Conservation (phyloP, 345 rosid genomes). For the Aurinia saxatilis region DNA sequence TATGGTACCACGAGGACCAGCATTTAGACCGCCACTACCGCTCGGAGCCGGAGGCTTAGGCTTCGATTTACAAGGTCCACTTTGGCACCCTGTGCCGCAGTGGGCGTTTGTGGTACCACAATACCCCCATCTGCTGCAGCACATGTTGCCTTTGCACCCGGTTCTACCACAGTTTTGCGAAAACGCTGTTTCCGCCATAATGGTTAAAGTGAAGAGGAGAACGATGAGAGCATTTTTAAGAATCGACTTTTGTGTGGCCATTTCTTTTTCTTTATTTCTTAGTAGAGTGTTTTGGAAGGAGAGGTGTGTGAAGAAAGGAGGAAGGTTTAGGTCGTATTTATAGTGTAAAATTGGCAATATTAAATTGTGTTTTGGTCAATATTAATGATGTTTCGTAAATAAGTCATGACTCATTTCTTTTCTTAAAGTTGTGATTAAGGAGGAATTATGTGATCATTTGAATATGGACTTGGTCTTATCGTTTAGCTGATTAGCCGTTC, state of each 20-base stretch:
- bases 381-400: not conserved
- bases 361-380: constrained; percentile 5
- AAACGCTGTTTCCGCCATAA: constrained; percentile 14
- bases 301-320: constrained; percentile 4
- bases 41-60: constrained; percentile 21
- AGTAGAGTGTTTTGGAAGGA: not conserved
- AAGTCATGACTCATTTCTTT: constrained; percentile 18
- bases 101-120: constrained; percentile 26
- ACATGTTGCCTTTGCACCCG: constrained; percentile 25
- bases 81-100: constrained; percentile 29
- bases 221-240: constrained; percentile 8
- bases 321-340: constrained; percentile 9
- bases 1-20: constrained; percentile 28
- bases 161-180: constrained; percentile 24
- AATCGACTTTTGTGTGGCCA: constrained; percentile 1
- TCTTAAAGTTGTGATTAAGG: constrained; percentile 12
- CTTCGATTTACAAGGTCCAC: constrained; percentile 22
- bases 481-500: not conserved
- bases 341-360: not conserved
- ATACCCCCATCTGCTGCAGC: constrained; percentile 30
- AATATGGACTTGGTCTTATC: constrained; percentile 9
- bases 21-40: constrained; percentile 21
- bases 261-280: not conserved
- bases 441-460: constrained; percentile 1
- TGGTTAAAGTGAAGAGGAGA: constrained; percentile 11